These are phyloP conservation scores for Haplosporangium sp. DNA, from an alignment of 371 early-diverging fungal species.

Conservation along the genomic window DNA sequence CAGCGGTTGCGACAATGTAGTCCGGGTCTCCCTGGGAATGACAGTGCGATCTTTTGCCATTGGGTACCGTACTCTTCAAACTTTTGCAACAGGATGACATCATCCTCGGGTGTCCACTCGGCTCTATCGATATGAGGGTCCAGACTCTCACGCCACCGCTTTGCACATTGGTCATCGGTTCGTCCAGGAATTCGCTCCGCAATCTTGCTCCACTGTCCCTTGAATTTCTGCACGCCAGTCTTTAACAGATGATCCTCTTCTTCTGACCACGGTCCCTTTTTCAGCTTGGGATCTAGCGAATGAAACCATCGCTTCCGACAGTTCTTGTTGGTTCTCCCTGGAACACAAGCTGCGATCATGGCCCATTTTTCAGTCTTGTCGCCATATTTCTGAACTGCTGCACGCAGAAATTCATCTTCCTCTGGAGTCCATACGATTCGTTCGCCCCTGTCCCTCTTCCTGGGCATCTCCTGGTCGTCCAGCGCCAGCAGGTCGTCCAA, in stretches of 20 bases:
- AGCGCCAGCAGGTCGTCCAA: conserved; percentile 10
- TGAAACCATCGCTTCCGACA: conserved; percentile 88
- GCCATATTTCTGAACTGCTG: conserved; percentile 80
- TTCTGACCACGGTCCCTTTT: conserved; percentile 84
- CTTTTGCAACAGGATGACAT: conserved; percentile 70
- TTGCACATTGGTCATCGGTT: conserved; percentile 88
- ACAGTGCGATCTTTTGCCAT: conserved; percentile 84
- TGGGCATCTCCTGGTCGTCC: conserved; percentile 27
- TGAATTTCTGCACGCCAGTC: conserved; percentile 73
- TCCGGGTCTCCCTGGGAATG: conserved; percentile 84
- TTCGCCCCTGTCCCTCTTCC: conserved; percentile 46
- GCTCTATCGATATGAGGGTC: conserved; percentile 82
- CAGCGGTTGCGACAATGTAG: conserved; percentile 86
- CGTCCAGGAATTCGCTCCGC: conserved; percentile 82
- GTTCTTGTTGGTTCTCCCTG: conserved; percentile 84
- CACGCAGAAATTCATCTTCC: conserved; percentile 76
- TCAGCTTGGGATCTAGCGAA: conserved; percentile 79
- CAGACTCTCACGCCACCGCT: conserved; percentile 84
- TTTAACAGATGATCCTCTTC: conserved; percentile 80
- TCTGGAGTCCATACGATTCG: conserved; percentile 75
- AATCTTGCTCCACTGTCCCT: conserved; percentile 83
- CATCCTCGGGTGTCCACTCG: conserved; percentile 84
- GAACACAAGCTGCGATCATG: conserved; percentile 82
- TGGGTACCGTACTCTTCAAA: conserved; percentile 79
- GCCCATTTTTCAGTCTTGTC: conserved; percentile 87